A percentile compares a stretch with the other conserved stretches of the same genome.
These are phyloP conservation scores for Erythrobasidium hasegawianum DNA, from an alignment of 1,284 basidiomycete species.

Conservation along the genomic window DNA sequence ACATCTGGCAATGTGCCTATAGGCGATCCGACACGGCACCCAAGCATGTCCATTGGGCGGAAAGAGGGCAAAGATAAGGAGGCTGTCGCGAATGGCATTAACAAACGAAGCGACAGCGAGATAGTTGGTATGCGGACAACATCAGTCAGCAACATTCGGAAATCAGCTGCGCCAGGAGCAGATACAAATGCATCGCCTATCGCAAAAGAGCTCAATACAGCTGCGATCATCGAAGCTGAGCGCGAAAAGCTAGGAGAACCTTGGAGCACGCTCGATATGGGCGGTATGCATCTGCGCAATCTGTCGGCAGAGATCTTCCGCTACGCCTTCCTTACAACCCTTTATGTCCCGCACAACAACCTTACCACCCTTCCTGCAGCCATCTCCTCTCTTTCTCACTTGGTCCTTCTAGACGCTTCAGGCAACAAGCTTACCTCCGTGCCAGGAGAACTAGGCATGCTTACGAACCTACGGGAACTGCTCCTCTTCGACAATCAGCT, in stretches of 20 bases:
- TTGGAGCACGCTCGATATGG: conserved; percentile 94
- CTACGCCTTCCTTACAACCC: conserved; percentile 89
- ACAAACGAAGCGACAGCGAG: conserved; percentile 12
- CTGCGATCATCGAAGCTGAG: conserved; percentile 33
- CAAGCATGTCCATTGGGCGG: conserved; percentile 40
- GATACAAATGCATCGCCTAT: background rate
- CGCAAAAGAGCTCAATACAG: conserved; percentile 19
- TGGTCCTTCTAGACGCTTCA: conserved; percentile 88
- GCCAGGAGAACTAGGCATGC: conserved; percentile 85
- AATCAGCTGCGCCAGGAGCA: background rate
- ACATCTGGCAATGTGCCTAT: conserved; percentile 53
- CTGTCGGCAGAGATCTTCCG: conserved; percentile 75
- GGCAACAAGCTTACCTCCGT: conserved; percentile 77
- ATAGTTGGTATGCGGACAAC: conserved; percentile 11
- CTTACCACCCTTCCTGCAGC: conserved; percentile 75
- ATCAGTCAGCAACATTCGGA: conserved; percentile 18
- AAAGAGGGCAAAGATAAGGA: conserved; percentile 31
- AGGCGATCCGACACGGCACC: conserved; percentile 49
- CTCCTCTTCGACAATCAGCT: conserved; percentile 95
- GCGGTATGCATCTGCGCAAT: conserved; percentile 88
- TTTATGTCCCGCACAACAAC: conserved; percentile 97
- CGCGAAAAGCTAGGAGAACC: conserved; percentile 49
- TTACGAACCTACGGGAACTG: conserved; percentile 83
- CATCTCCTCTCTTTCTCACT: conserved; percentile 76
- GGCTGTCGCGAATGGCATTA: background rate